Evolutionary conservation across 2,329 filamentous ascomycete genomes (phyloP).

Genomic region (Emydomyces testavorans): DNA sequence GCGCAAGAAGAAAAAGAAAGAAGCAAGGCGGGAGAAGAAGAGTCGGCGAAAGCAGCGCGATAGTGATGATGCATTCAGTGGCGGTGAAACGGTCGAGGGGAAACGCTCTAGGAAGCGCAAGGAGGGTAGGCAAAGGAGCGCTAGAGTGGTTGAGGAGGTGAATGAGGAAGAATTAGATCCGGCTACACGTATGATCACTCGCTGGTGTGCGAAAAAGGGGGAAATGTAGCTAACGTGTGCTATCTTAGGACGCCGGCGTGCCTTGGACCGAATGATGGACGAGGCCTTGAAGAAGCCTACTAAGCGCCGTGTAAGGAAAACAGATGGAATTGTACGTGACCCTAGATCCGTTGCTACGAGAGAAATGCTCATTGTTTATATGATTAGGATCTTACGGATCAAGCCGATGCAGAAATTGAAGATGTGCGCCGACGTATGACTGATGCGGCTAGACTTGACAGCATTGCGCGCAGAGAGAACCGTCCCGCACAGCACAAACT

Average conservation of each 20-base stretch:
- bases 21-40: conserved; percentile 47
- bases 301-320: conserved; percentile 60
- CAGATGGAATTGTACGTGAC: conserved; percentile 68
- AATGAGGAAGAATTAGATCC: conserved; percentile 70
- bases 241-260: conserved; percentile 55
- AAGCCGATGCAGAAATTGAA: conserved; percentile 81
- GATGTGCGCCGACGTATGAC: conserved; percentile 84
- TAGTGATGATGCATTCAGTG: conserved; percentile 42
- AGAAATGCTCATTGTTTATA: not conserved
- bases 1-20: conserved; percentile 58
- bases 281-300: conserved; percentile 71
- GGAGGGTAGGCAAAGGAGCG: conserved; percentile 40
- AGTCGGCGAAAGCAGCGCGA: conserved; percentile 60
- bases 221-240: not conserved
- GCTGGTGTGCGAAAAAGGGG: not conserved
- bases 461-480: conserved; percentile 63
- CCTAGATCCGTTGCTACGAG: not conserved
- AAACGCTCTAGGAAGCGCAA: conserved; percentile 44
- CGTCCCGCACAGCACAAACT: conserved; percentile 85
- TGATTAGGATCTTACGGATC: conserved; percentile 78
- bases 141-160: conserved; percentile 48
- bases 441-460: conserved; percentile 74
- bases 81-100: conserved; percentile 43
- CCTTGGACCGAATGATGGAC: conserved; percentile 78
- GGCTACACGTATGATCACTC: conserved; percentile 56